phyloP scores from a whole-genome alignment of 257 asterid genomes.

The Gentiana macrophylla region DNA sequence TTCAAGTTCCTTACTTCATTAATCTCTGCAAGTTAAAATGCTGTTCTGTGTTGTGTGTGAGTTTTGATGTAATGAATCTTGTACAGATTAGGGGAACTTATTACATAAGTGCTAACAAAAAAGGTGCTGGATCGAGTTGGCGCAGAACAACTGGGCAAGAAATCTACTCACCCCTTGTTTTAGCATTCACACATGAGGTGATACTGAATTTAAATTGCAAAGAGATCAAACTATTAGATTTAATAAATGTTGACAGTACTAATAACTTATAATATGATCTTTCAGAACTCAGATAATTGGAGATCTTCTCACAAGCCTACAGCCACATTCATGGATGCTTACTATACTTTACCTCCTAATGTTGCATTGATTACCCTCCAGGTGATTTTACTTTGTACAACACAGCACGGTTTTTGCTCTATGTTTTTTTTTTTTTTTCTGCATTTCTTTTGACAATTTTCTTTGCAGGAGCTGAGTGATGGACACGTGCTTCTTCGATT shows the following conservation, averaged over 20 bases:
- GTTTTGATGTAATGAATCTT: too few species aligned
- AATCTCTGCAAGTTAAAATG: too few species aligned
- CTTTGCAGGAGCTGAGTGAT: conserved; percentile 47
- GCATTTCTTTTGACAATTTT: conserved; percentile 8
- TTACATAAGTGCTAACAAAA: conserved; percentile 39
- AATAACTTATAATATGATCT: not conserved
- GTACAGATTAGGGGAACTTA: conserved; percentile 71
- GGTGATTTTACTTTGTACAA: conserved; percentile 26
- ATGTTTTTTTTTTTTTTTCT: not conserved
- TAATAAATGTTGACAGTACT: not conserved
- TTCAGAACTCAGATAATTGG: too few species aligned
- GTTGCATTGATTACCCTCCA: conserved; percentile 77
- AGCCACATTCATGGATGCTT: conserved; percentile 47
- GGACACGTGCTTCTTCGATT: conserved; percentile 63
- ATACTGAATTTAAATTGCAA: not conserved
- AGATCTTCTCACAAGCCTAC: conserved; percentile 4
- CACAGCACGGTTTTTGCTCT: not conserved
- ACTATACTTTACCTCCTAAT: conserved; percentile 57
- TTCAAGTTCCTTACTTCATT: too few species aligned
- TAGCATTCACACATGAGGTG: conserved; percentile 75
- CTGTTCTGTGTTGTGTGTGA: too few species aligned
- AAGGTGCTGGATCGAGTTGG: conserved; percentile 67
- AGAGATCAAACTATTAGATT: too few species aligned
- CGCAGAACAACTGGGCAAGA: conserved; percentile 79
- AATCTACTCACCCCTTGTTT: conserved; percentile 74